Evolutionary conservation across 768 basidiomycete species (phyloP).

Genomic region (Naganishia vaughanmartiniae): DNA sequence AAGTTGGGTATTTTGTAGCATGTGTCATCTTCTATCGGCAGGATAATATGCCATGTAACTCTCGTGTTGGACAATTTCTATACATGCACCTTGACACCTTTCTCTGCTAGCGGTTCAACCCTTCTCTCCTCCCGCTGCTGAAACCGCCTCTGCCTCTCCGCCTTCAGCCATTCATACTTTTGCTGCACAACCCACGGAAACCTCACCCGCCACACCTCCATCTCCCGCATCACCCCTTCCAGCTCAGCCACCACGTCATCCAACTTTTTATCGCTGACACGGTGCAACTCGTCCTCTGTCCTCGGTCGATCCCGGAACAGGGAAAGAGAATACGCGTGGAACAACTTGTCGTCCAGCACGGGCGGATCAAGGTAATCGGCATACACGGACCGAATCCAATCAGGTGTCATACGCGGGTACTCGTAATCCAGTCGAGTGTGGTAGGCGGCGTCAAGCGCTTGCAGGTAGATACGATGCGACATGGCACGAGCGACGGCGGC

Average conservation of each 20-base stretch:
- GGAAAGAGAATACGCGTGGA: conserved; percentile 5
- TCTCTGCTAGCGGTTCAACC: background rate
- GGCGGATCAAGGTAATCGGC: conserved; percentile 12
- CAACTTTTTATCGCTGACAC: background rate
- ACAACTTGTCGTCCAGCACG: conserved; percentile 21
- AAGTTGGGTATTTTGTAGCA: conserved; percentile 21
- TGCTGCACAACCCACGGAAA: conserved; percentile 21
- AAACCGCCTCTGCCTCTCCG: background rate
- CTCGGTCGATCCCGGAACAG: conserved; percentile 7
- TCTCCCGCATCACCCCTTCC: conserved; percentile 1
- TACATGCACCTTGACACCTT: background rate
- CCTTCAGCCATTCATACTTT: conserved; percentile 10
- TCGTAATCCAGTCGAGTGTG: background rate
- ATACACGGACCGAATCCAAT: conserved; percentile 14
- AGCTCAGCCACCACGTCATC: background rate
- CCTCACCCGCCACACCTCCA: conserved; percentile 5
- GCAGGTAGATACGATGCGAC: conserved; percentile 4
- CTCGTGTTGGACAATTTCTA: background rate
- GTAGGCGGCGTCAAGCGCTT: conserved; percentile 4
- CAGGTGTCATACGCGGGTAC: background rate
- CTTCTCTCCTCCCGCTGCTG: background rate
- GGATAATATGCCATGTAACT: too few relatives aligned
- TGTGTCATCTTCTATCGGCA: background rate
- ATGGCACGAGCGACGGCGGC: conserved; percentile 10
- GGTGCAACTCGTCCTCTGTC: background rate